Conservation (phyloP, 345 rosid genomes). For the Camelina neglecta region DNA sequence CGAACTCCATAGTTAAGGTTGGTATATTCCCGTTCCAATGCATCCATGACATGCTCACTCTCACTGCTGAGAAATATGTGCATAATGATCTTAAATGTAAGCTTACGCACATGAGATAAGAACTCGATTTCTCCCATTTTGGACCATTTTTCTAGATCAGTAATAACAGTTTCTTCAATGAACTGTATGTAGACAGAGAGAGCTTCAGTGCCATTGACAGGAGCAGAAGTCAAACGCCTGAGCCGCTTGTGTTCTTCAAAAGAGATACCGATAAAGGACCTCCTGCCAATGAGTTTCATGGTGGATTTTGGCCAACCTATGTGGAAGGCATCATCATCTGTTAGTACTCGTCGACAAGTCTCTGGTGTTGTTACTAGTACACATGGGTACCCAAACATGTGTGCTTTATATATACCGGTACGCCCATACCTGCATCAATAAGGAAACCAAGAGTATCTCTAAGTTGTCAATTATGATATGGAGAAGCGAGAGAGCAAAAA, state of each 20-base stretch:
- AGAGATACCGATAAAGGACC: conserved; percentile 74
- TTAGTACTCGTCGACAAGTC: conserved; percentile 62
- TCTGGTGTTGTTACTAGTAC: conserved; percentile 78
- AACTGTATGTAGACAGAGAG: conserved; percentile 60
- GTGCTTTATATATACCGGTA: conserved; percentile 71
- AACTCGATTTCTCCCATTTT: conserved; percentile 69
- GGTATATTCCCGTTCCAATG: conserved; percentile 75
- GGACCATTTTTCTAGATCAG: conserved; percentile 68
- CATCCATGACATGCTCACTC: conserved; percentile 65
- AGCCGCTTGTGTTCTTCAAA: conserved; percentile 88
- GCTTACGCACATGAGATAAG: conserved; percentile 69
- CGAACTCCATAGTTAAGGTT: conserved; percentile 77
- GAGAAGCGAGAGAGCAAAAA: neutral
- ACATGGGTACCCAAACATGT: conserved; percentile 87
- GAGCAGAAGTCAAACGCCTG: conserved; percentile 72
- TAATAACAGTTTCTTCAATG: conserved; percentile 65
- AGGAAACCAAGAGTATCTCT: neutral
- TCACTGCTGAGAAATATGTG: conserved; percentile 77
- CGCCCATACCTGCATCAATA: conserved; percentile 60
- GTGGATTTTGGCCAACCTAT: conserved; percentile 89
- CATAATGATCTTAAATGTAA: conserved; percentile 84
- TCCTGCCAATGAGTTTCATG: conserved; percentile 67
- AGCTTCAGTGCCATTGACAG: conserved; percentile 84
- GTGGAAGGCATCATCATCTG: conserved; percentile 69
- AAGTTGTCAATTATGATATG: conserved; percentile 6